Conservation (phyloP, 2,329 filamentous ascomycete genomes). For the Colletotrichum euphorbiae region DNA sequence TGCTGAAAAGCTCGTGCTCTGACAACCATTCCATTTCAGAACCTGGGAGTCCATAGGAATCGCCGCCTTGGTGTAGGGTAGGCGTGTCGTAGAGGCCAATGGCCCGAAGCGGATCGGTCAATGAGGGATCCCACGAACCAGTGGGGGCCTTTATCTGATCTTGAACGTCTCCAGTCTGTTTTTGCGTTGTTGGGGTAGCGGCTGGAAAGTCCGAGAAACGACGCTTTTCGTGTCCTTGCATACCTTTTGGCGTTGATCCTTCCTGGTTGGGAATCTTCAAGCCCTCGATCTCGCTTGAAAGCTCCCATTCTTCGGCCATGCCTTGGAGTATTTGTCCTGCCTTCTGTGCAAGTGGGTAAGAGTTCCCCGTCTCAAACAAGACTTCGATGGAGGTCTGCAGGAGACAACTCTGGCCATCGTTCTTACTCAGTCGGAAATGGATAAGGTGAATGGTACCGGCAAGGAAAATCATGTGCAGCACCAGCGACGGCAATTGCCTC, state of each 20-base stretch:
- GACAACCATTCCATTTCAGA: slow-evolving; percentile 13
- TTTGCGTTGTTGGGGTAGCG: too few relatives aligned
- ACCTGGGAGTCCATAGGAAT: not conserved
- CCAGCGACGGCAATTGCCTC: slow-evolving; percentile 17
- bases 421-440: not conserved
- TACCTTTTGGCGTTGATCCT: not conserved
- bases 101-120: not conserved
- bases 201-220: too few relatives aligned
- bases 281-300: not conserved
- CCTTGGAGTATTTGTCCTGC: not conserved
- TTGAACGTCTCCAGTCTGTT: too few relatives aligned
- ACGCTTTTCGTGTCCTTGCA: not conserved
- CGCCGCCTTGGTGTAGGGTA: not conserved
- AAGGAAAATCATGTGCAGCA: slow-evolving; percentile 26
- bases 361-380: slow-evolving; percentile 1
- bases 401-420: not conserved
- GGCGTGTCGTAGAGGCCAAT: not conserved
- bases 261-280: not conserved
- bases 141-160: not conserved
- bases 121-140: not conserved
- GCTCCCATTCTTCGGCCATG: slow-evolving; percentile 8
- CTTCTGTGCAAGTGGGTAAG: slow-evolving; percentile 12
- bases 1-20: not conserved
- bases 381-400: slow-evolving; percentile 18
- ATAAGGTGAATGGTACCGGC: slow-evolving; percentile 26